Conservation (phyloP, 352 stramenopile species). For the Pythium plurisporium region DNA sequence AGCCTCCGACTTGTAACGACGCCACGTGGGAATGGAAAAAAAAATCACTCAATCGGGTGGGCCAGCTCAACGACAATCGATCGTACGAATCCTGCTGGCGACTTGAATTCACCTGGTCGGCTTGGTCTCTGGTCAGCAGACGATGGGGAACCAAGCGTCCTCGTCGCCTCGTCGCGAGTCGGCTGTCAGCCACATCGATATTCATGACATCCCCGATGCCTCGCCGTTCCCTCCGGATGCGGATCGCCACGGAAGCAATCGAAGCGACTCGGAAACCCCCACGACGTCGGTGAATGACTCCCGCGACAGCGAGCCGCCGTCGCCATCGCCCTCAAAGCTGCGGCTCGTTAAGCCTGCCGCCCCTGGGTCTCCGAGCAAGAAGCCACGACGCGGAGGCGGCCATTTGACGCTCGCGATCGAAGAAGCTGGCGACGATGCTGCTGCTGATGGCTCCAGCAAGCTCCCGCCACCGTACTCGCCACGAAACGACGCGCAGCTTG, state of each 20-base stretch:
- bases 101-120: too few species aligned
- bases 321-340: neutral
- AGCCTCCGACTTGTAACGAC: too few species aligned
- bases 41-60: too few species aligned
- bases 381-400: neutral
- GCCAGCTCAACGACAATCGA: too few species aligned
- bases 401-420: conserved; percentile 15
- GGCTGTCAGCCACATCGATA: conserved; percentile 8
- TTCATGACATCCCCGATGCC: conserved; percentile 4
- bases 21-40: too few species aligned
- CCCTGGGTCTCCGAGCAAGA: neutral
- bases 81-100: too few species aligned
- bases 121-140: too few species aligned
- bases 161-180: neutral
- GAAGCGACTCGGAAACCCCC: neutral
- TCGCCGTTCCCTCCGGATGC: neutral
- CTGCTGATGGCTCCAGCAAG: neutral
- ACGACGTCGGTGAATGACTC: conserved; percentile 1
- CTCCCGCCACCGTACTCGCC: conserved; percentile 20
- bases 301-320: conserved; percentile 12
- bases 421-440: neutral
- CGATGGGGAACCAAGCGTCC: conserved; percentile 15
- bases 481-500: conserved; percentile 55
- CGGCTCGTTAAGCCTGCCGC: conserved; percentile 1
- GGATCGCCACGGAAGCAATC: conserved; percentile 8